Evolutionary conservation across 2,329 filamentous ascomycete genomes (phyloP).

Genomic region (Alternaria rosae): DNA sequence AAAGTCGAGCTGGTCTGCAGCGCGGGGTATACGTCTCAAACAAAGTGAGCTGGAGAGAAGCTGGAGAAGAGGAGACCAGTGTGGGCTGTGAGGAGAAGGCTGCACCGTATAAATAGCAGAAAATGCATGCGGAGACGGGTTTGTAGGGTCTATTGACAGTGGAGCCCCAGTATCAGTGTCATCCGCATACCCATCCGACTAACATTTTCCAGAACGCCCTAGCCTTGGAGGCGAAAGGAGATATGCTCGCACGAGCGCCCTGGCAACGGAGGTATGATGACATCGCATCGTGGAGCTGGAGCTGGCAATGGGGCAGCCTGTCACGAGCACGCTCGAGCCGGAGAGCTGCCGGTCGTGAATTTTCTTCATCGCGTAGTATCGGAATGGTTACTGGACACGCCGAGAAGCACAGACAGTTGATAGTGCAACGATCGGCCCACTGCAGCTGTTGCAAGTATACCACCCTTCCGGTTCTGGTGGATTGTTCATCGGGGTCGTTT

Average conservation of each 20-base stretch:
- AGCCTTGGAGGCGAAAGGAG: slow-evolving; percentile 19
- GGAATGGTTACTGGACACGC: slow-evolving; percentile 16
- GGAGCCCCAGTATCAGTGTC: slow-evolving; percentile 31
- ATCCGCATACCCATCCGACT: slow-evolving; percentile 20
- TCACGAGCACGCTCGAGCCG: slow-evolving; percentile 16
- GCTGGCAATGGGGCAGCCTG: slow-evolving; percentile 12
- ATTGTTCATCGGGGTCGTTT: background rate
- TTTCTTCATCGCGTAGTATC: slow-evolving; percentile 23
- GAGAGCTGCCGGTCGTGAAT: slow-evolving; percentile 16
- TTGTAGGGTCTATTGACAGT: slow-evolving; percentile 24
- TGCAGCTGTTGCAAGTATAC: slow-evolving; percentile 11
- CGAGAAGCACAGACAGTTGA: slow-evolving; percentile 18
- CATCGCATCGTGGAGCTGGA: slow-evolving; percentile 21
- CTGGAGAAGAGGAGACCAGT: slow-evolving; percentile 26
- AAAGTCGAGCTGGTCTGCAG: slow-evolving; percentile 6
- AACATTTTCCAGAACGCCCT: slow-evolving; percentile 21
- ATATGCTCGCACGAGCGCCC: slow-evolving; percentile 25
- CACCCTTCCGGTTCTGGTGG: background rate
- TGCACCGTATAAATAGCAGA: slow-evolving; percentile 27
- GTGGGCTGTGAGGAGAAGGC: slow-evolving; percentile 28
- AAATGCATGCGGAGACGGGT: slow-evolving; percentile 24
- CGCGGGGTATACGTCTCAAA: slow-evolving; percentile 11
- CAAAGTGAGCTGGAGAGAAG: slow-evolving; percentile 23
- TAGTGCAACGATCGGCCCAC: slow-evolving; percentile 21
- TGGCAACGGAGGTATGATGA: slow-evolving; percentile 32